Percentiles rank a stretch among this genome's conserved stretches.
Conservation (phyloP, 306 rosid species). For the Dryas alaskensis region DNA sequence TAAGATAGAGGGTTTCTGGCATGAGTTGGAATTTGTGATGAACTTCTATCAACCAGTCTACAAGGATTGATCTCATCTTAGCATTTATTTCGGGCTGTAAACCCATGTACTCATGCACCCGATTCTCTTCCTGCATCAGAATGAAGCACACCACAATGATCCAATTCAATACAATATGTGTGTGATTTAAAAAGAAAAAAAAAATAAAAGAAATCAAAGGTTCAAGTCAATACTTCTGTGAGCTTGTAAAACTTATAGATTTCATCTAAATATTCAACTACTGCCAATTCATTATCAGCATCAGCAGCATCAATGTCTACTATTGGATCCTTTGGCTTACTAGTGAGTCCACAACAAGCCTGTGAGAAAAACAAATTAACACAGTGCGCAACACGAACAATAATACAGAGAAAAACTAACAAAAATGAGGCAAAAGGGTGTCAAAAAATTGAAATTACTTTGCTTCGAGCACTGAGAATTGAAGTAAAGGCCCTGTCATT, state of each 20-base stretch:
- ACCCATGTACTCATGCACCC: constrained; percentile 56
- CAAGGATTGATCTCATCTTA: constrained; percentile 85
- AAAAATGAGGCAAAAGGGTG: neutral
- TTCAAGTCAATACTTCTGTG: constrained; percentile 49
- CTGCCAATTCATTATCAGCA: constrained; percentile 65
- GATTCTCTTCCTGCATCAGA: constrained; percentile 45
- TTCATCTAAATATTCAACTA: constrained; percentile 74
- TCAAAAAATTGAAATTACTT: constrained; percentile 28
- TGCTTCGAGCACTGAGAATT: constrained; percentile 78
- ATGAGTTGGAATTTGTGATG: constrained; percentile 76
- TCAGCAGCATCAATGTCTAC: constrained; percentile 65
- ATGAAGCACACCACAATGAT: neutral
- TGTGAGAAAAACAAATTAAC: constrained; percentile 21
- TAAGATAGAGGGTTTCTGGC: constrained; percentile 75
- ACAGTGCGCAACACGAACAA: neutral
- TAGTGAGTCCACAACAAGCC: constrained; percentile 63
- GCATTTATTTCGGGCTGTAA: constrained; percentile 68
- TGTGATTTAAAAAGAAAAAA: constrained; percentile 3
- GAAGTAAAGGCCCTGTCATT: constrained; percentile 53
- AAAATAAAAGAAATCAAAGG: neutral
- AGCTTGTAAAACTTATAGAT: constrained; percentile 58
- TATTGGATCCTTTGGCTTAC: constrained; percentile 41
- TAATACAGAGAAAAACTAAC: neutral
- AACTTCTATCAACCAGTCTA: constrained; percentile 89
- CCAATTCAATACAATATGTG: neutral